Conservation (phyloP, 169 alveolate species). For the Toxoplasma gondii region DNA sequence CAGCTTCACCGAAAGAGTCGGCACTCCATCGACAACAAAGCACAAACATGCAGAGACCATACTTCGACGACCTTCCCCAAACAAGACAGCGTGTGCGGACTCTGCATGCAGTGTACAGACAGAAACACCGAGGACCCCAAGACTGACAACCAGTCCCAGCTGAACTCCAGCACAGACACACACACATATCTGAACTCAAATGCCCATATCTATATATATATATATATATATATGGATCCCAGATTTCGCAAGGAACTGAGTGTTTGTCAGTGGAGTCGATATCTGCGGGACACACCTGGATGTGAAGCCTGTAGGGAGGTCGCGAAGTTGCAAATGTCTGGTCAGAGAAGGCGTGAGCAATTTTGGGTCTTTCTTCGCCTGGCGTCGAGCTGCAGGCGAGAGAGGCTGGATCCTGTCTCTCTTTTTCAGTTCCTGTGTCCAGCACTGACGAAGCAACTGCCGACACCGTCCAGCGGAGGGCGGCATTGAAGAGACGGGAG, state of each 20-base stretch:
- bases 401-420: neutral
- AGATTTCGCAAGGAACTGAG: neutral
- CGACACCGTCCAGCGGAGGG: neutral
- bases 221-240: too few species aligned
- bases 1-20: too few species aligned
- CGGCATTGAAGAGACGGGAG: neutral
- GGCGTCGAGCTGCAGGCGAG: neutral
- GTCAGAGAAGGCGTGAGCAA: neutral
- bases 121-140: too few species aligned
- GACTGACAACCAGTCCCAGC: too few species aligned
- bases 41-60: too few species aligned
- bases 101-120: too few species aligned
- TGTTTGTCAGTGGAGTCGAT: neutral
- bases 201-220: too few species aligned
- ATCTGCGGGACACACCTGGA: neutral
- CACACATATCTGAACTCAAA: too few species aligned
- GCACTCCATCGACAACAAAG: too few species aligned
- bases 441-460: neutral
- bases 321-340: neutral
- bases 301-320: neutral
- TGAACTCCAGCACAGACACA: too few species aligned
- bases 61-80: too few species aligned
- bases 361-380: neutral
- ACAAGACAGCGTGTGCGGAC: too few species aligned
- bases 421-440: neutral